A percentile compares a stretch with the other conserved stretches of the same genome.
These are phyloP conservation scores for Sindora glabra DNA, from an alignment of 306 rosid genomes.

Conservation along the genomic window DNA sequence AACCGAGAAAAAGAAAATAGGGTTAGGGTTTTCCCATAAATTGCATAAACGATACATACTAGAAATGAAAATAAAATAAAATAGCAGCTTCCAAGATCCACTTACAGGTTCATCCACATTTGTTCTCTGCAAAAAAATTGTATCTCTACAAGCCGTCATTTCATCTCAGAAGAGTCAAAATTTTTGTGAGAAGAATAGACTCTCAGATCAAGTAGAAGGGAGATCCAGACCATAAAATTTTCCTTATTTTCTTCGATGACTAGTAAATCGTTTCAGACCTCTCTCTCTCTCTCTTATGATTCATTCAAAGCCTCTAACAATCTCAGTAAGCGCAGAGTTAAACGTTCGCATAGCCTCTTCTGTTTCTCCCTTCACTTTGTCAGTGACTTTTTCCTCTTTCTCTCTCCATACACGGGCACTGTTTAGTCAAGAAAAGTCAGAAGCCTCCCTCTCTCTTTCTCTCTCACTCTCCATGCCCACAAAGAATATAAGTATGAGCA, in stretches of 20 bases:
- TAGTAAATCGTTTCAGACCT: background rate
- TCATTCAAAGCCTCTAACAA: background rate
- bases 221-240: too few species aligned
- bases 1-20: background rate
- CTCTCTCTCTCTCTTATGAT: background rate
- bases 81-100: background rate
- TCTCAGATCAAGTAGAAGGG: too few species aligned
- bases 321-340: conserved; percentile 21
- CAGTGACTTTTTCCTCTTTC: conserved; percentile 28
- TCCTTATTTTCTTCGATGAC: conserved; percentile 28
- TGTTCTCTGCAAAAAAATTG: background rate
- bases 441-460: conserved; percentile 15
- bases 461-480: conserved; percentile 22
- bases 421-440: conserved; percentile 36
- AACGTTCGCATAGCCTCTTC: conserved; percentile 15
- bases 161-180: background rate
- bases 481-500: conserved; percentile 12
- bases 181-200: too few species aligned
- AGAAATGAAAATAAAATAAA: background rate
- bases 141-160: background rate
- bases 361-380: conserved; percentile 30
- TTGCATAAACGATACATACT: too few species aligned
- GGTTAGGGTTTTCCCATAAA: conserved; percentile 24
- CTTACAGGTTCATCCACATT: conserved; percentile 7
- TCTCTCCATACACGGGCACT: conserved; percentile 28